Evolutionary conservation across 2,329 filamentous ascomycete genomes (phyloP), one percentile per base, ranked within the genome.

Genomic region (Xylaria sp.): DNA sequence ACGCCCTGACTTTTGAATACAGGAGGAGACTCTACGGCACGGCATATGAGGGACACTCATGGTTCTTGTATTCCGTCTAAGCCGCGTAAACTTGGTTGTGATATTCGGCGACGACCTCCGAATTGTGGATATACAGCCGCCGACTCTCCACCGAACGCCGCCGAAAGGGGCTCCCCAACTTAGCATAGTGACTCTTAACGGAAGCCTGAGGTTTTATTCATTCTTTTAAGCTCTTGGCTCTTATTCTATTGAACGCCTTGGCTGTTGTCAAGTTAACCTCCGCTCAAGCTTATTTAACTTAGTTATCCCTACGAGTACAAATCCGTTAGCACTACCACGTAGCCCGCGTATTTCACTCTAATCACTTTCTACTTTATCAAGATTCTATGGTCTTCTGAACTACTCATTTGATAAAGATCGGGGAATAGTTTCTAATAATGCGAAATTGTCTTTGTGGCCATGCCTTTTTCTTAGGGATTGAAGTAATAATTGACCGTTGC

Each of bases 61-160:
- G 4, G 16, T 35, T 6, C 32, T 55, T 6, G 4, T 12, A 13
- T 32, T 50, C 57, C 57, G 55, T 18, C 50, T 18, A 3, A 21
- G n/a, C 35, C 29, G n/a, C 6, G 21, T 42, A 13, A n/a, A 44
- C 16, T 37, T 37, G 9, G 25, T 12, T 13, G 35, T 54, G 63
- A 62, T 58, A 50, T 66, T 68, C 66, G 62, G 65, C 44, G 62
- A 50, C 53, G 32, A 21, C 53, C 66, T 60, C 69, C 66, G 58
- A 66, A 68, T 5, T 55, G 61, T 65, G 66, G 60, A 44, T 67
- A 25, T 57, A 12, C 53, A 57, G 54, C 66, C 66, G 57, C 68
- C 65, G 68, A 70, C 13, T 65, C 64, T 60, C 65, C 68, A 68
- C 68, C 68, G 65, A 70, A 70, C 9, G 32, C 2, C 60, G 44